Evolutionary conservation across 2,329 filamentous ascomycete genomes (phyloP), one percentile per base, ranked within the genome.

Genomic region (Fusarium sterilihyphosum): DNA sequence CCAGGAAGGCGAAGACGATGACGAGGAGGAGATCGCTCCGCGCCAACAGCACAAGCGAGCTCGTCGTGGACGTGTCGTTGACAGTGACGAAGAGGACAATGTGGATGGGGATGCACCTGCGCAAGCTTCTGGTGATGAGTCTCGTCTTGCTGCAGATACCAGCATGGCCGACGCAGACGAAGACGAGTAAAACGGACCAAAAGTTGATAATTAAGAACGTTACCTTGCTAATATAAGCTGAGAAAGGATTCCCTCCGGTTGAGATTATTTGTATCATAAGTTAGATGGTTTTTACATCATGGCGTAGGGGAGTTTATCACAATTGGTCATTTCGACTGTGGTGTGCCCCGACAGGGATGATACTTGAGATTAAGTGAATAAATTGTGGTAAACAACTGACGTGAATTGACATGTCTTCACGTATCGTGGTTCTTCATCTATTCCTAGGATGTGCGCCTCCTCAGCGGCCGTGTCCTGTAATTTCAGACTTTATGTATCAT

Each of bases 1-100:
- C 81, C 66, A 71, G 77, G 61, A 79, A 74, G 54, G 83, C 12
- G 86, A 86, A 20, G 87, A 89, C 12, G 88, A 86, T 2, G 72
- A 88, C 3, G 86, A 89, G 4, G 88, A 88, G 6, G 87, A 87
- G 41, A 83, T 82, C 26, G 82, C 84, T 31, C 80, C 82, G 60
- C 84, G 84, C 60, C 82, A 83, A 70, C 82, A 83, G 75, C 79
- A 79, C 61, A 88, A 86, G 81, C 84, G 88, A 61, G 81, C 84
- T 24, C 83, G 88, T 41, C 83, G 88, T 49, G 87, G 86, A 26
- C 83, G 87, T 41, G 86, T 90, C 35, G 80, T 90, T 44, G 87
- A 89, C 61, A 88, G 86, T 58, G 88, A 90, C 56, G 88, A 89
- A 56, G 88, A 88, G 8, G 85, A 84, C 26, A 83, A 80, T 38